Percentiles rank a stretch among this genome's conserved stretches.
Conservation (phyloP, 2,329 filamentous ascomycete species). For the Hirsutella thompsonii region DNA sequence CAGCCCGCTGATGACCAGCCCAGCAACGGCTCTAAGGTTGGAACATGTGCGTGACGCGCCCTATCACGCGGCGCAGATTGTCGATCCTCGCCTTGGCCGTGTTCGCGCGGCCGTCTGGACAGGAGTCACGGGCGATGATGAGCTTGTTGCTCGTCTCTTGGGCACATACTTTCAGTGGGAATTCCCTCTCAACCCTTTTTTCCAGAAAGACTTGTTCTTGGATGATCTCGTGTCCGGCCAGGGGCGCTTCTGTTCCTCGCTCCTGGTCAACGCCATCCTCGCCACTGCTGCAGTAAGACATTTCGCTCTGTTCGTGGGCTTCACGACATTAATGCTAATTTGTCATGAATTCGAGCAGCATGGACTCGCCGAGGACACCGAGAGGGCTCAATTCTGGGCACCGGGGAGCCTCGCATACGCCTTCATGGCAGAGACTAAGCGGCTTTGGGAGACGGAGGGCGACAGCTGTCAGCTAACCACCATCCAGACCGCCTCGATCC, state of each 20-base stretch:
- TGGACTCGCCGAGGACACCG: not conserved
- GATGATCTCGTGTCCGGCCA: not conserved
- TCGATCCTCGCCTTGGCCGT: not conserved
- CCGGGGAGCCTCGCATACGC: not conserved
- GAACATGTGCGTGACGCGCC: not conserved
- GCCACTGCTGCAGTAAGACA: not conserved
- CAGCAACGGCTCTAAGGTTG: not conserved
- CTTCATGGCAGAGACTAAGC: not conserved
- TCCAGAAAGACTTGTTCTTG: not conserved
- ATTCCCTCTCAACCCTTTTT: not conserved
- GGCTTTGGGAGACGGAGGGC: not conserved
- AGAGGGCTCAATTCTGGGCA: not conserved
- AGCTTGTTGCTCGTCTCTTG: not conserved
- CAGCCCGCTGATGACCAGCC: not conserved
- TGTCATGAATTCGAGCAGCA: not conserved
- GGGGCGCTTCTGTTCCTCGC: not conserved
- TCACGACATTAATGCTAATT: too few relatives aligned
- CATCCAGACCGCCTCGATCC: not conserved
- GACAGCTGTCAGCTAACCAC: not conserved
- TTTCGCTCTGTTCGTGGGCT: not conserved
- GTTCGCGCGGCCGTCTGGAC: not conserved
- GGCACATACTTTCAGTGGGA: not conserved
- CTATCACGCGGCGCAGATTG: not conserved
- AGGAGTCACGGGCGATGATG: not conserved
- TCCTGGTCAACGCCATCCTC: not conserved